These are phyloP conservation scores for Punica granatum DNA, from an alignment of 345 rosid species.

Conservation along the genomic window DNA sequence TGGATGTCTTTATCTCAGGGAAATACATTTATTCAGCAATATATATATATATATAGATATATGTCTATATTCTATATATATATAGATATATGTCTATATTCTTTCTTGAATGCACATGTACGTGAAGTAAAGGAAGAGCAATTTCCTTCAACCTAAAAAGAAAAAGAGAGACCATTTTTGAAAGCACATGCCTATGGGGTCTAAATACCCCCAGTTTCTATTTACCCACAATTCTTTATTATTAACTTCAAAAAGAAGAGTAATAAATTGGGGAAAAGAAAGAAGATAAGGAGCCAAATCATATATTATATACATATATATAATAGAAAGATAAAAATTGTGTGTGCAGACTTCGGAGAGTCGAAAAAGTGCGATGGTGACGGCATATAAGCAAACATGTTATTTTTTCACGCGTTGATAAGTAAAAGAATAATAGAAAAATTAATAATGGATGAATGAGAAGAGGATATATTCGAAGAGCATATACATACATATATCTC, in stretches of 20 bases:
- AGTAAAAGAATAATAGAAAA: background rate
- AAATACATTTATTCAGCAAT: too few relatives aligned
- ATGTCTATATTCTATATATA: too few relatives aligned
- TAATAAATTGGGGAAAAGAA: too few relatives aligned
- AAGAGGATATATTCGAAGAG: background rate
- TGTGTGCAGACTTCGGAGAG: background rate
- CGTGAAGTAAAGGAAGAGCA: too few relatives aligned
- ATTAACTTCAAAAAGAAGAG: too few relatives aligned
- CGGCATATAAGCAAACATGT: too few relatives aligned
- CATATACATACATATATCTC: background rate
- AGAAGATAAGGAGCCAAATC: too few relatives aligned
- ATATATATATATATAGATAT: too few relatives aligned
- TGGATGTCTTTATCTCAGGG: background rate
- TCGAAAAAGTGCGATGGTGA: background rate
- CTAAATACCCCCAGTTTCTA: background rate
- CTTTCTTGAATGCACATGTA: background rate
- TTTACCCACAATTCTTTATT: background rate
- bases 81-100: too few relatives aligned
- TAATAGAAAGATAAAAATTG: background rate
- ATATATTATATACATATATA: too few relatives aligned
- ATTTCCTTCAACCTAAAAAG: too few relatives aligned
- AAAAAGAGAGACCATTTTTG: background rate
- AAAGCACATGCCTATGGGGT: background rate
- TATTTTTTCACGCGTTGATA: too few relatives aligned
- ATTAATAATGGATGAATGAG: background rate